Percentiles rank a stretch among this genome's conserved stretches.
phyloP scores from a whole-genome alignment of 129 eudicot species.

The Lonicera japonica region DNA sequence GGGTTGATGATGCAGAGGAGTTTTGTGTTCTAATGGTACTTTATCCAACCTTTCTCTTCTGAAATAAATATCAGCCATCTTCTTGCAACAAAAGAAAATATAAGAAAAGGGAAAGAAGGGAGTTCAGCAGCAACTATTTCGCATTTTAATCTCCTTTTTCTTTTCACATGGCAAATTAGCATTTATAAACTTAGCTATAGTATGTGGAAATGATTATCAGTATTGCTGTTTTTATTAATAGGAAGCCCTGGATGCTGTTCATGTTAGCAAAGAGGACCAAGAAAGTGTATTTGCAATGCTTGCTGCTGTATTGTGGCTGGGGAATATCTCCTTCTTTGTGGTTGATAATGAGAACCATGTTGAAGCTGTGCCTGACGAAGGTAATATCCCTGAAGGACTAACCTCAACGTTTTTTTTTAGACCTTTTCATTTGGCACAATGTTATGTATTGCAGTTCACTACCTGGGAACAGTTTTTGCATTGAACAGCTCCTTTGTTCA shows the following conservation, averaged over 20 bases:
- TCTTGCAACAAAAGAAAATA: no score
- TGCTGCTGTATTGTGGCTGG: conserved; percentile 85
- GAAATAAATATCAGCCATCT: neutral
- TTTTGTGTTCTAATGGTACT: conserved; percentile 64
- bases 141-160: no score
- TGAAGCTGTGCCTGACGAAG: conserved; percentile 81
- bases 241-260: conserved; percentile 90
- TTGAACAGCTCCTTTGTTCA: neutral
- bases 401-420: no score
- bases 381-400: conserved; percentile 18
- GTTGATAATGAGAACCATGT: conserved; percentile 77
- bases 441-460: neutral
- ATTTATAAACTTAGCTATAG: no score
- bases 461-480: neutral
- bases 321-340: conserved; percentile 55
- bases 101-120: no score
- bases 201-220: neutral
- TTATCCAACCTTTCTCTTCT: neutral
- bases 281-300: conserved; percentile 75
- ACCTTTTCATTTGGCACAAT: no score
- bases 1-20: conserved; percentile 86
- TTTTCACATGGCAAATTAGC: no score
- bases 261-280: conserved; percentile 80
- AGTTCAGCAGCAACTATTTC: no score
- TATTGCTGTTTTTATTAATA: conserved; percentile 20